Evolutionary conservation across 441 rosid genomes (phyloP), one percentile per base, ranked within the genome.

Genomic region (Jatropha podagrica): DNA sequence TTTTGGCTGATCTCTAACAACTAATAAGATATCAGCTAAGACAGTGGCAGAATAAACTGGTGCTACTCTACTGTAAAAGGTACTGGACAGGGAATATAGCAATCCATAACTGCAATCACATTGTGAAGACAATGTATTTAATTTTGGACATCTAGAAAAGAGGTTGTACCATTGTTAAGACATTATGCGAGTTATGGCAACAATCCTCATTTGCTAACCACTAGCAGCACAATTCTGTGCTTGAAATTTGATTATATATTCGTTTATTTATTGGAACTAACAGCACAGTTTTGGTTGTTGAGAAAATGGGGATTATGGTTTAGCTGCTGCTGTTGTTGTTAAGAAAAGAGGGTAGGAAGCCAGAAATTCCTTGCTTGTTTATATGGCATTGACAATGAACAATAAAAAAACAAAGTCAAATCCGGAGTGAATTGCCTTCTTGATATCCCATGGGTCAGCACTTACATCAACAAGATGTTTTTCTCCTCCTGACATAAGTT

Each of bases 401-500:
- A 71, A 51, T 17, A 52, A 3, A 12, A 17, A 49, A 51, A 17
- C 6, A 37, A 26, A 23, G 11, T 6, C n/a, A 18, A 60, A 41
- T 60, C 55, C 15, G 13, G 38, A 72, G 11, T 4, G 17, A 9
- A 46, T 37, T 62, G 60, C 68, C 6, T 13, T 58, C 69, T 71
- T 14, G 23, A 55, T 54, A 37, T 18, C 42, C 56, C 49, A 69
- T 27, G 41, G 49, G 51, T 68, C 75, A 74, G 61, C 72, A 80
- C 88, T 78, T 80, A 94, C 99, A 95, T 96, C 96, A 75, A 85
- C 81, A 74, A 96, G 97, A 88, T 96, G 98, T 71, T 81, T 83
- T 84, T 94, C 97, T 83, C 98, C 97, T 37, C 87, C 87, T 15
- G 97, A 96, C 92, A 96, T 94, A 78, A 94, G 96, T 86, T 94